phyloP scores from a whole-genome alignment of 1,139 yeast genomes.

The Suhomyces maxii region DNA sequence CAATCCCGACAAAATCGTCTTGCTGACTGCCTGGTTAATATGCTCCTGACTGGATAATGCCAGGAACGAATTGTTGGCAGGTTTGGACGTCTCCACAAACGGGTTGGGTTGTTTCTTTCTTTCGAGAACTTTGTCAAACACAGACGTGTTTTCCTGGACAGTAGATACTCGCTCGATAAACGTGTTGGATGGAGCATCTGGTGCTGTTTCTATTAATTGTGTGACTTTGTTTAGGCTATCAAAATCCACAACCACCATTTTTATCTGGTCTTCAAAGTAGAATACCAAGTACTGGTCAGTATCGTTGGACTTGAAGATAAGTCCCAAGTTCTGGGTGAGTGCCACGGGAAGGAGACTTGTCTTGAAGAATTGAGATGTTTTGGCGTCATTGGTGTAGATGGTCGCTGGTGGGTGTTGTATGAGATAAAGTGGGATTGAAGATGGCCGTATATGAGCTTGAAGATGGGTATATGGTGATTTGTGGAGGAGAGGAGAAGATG shows the following conservation, averaged over 20 bases:
- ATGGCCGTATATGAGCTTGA: conserved; percentile 2
- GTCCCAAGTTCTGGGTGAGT: conserved; percentile 11
- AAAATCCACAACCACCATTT: conserved; percentile 16
- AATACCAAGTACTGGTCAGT: conserved; percentile 12
- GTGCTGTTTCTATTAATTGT: background rate
- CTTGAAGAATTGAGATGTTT: conserved; percentile 29
- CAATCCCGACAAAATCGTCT: conserved; percentile 42
- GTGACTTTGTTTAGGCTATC: conserved; percentile 10
- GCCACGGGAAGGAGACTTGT: conserved; percentile 18
- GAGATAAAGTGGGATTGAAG: conserved; percentile 32
- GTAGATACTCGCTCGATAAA: conserved; percentile 4
- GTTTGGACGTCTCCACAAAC: conserved; percentile 12
- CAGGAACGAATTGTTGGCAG: conserved; percentile 17
- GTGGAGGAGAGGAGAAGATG: background rate
- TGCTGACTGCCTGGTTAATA: conserved; percentile 34
- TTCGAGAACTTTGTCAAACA: conserved; percentile 40
- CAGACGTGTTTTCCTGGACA: conserved; percentile 15
- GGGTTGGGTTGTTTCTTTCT: conserved; percentile 25
- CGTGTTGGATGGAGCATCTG: conserved; percentile 4
- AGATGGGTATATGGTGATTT: conserved; percentile 9
- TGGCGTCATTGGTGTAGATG: conserved; percentile 27
- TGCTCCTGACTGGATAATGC: conserved; percentile 31
- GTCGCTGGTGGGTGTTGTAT: conserved; percentile 23
- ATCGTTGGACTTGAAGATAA: conserved; percentile 13
- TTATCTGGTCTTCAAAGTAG: conserved; percentile 10